Evolutionary conservation across 345 rosid genomes (phyloP).

Genomic region (Gossypium rotundifolium): DNA sequence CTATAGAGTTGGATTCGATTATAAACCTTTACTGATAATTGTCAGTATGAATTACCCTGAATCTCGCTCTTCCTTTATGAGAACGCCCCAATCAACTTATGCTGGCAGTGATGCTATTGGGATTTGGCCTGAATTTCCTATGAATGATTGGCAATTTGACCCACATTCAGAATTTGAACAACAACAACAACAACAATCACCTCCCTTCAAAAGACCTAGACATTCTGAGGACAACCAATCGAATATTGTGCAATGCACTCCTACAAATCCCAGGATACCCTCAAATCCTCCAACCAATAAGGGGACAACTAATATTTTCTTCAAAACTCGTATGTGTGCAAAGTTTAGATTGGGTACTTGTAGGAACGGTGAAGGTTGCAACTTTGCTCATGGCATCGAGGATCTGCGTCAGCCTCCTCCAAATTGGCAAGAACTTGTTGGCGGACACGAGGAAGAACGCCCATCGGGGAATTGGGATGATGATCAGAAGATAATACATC

Average conservation of each 20-base stretch:
- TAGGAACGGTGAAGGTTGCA: slow-evolving; percentile 88
- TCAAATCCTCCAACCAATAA: slow-evolving; percentile 45
- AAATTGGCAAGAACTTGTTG: slow-evolving; percentile 92
- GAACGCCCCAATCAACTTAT: slow-evolving; percentile 26
- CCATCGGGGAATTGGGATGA: slow-evolving; percentile 67
- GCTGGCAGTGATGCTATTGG: slow-evolving; percentile 45
- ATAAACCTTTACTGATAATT: not conserved
- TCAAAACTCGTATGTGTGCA: slow-evolving; percentile 81
- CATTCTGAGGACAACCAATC: slow-evolving; percentile 46
- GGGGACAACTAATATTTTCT: slow-evolving; percentile 75
- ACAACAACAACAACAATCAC: slow-evolving; percentile 18
- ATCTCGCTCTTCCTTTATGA: slow-evolving; percentile 34
- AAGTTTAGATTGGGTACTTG: slow-evolving; percentile 62
- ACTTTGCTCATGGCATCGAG: slow-evolving; percentile 87
- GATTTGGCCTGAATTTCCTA: slow-evolving; percentile 51
- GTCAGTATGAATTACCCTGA: slow-evolving; percentile 54
- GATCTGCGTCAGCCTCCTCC: slow-evolving; percentile 91
- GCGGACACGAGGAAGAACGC: slow-evolving; percentile 45
- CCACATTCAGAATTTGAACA: slow-evolving; percentile 33
- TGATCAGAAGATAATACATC: slow-evolving; percentile 82
- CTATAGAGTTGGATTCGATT: not conserved
- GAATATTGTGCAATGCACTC: slow-evolving; percentile 16
- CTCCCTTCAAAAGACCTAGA: slow-evolving; percentile 62
- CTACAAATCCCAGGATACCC: slow-evolving; percentile 24
- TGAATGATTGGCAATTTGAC: slow-evolving; percentile 42